Conservation (phyloP, 768 basidiomycete species). For the Tephrocybe sp. region DNA sequence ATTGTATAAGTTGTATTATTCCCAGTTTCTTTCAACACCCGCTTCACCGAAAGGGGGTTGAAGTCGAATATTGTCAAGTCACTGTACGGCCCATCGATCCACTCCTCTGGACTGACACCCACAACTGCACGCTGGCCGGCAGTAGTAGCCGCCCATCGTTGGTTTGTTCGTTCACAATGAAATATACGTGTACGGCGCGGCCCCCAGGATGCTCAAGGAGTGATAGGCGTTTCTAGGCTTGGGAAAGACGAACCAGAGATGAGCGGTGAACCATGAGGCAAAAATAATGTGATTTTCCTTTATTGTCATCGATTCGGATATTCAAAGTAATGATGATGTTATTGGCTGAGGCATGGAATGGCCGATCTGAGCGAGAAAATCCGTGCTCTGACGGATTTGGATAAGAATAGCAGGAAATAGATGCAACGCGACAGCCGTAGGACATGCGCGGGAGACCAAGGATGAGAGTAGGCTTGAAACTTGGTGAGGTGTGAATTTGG, state of each 20-base stretch:
- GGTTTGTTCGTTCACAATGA: conserved; percentile 24
- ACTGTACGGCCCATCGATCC: neutral
- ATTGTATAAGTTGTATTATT: neutral
- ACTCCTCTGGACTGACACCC: conserved; percentile 4
- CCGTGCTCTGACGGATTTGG: conserved; percentile 34
- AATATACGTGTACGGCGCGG: conserved; percentile 34
- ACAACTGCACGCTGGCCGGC: conserved; percentile 31
- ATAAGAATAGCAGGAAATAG: conserved; percentile 38
- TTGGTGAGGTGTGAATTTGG: conserved; percentile 16
- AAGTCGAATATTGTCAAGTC: neutral
- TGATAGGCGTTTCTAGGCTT: neutral
- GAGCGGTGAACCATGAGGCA: conserved; percentile 37
- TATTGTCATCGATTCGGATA: conserved; percentile 21
- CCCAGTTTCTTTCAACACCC: neutral
- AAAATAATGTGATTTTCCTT: too few species aligned
- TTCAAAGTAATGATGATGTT: conserved; percentile 36
- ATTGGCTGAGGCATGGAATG: conserved; percentile 24
- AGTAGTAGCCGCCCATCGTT: conserved; percentile 41
- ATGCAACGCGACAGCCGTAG: conserved; percentile 18
- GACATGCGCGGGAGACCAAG: too few species aligned
- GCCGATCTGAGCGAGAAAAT: conserved; percentile 12
- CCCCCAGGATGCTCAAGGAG: conserved; percentile 36
- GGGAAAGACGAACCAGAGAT: conserved; percentile 24
- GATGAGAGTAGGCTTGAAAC: conserved; percentile 23
- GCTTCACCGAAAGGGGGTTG: neutral